Percentiles rank a stretch among this genome's conserved stretches.
Evolutionary conservation across 192 early-diverging fungal species (phyloP).

Genomic region (Podila epigama): DNA sequence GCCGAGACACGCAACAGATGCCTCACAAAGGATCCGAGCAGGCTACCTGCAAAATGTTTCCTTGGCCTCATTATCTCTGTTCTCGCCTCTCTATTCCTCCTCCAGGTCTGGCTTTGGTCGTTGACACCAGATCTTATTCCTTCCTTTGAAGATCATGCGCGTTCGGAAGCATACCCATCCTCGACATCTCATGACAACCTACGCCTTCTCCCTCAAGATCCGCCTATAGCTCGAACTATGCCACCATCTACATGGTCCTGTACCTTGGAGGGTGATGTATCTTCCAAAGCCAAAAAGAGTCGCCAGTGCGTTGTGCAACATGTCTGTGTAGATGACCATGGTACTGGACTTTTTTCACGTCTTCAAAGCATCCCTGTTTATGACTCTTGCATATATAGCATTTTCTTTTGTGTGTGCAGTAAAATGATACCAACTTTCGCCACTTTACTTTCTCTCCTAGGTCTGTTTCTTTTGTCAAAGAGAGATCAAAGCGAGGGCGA

Average conservation of each 20-base stretch:
- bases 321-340: slow-evolving; percentile 13
- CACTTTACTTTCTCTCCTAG: too few relatives aligned
- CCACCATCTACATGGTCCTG: slow-evolving; percentile 6
- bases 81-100: too few relatives aligned
- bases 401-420: background rate
- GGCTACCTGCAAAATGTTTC: too few relatives aligned
- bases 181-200: background rate
- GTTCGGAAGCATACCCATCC: too few relatives aligned
- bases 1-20: too few relatives aligned
- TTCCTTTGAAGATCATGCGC: too few relatives aligned
- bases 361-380: background rate
- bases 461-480: background rate
- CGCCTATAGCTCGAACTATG: background rate
- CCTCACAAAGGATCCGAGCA: too few relatives aligned
- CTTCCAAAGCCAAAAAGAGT: slow-evolving; percentile 1
- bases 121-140: too few relatives aligned
- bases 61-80: too few relatives aligned
- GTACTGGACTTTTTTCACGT: background rate
- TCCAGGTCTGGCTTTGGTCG: too few relatives aligned
- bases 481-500: too few relatives aligned
- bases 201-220: background rate
- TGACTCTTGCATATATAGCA: background rate
- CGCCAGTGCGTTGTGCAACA: slow-evolving; percentile 14
- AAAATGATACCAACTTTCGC: background rate
- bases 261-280: slow-evolving; percentile 1